Base-by-base conservation (phyloP, 495 filamentous ascomycete genomes). In the Hyaloscypha variabilis region DNA sequence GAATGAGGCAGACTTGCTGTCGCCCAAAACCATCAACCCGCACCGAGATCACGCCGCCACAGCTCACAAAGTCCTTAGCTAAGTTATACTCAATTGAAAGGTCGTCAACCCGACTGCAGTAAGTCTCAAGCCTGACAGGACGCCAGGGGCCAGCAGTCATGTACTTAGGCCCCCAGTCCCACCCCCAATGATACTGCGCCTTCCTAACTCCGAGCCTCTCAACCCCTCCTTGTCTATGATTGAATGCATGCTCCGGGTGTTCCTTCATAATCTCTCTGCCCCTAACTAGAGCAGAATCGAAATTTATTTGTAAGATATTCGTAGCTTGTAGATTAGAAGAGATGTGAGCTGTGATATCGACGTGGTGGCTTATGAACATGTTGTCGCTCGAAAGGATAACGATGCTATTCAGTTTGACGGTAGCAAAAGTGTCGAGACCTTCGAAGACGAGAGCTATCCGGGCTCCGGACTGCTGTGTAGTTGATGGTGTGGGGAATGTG, bases 81-180 rank as follows among this genome's bases (percentile, higher is more conserved):
- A 42, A 6, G 4, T 42, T 14, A 3, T 11, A 11, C 13, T 42
- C 8, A 13, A 14, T 2, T 86, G n/a, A 86, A 0, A 93, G 73
- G 74, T 91, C 88, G 6, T 82, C 74, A 23, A 95, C 78, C 2
- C 87, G 81, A 0, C 84, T 79, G 13, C 80, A 77, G 72, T 90
- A 94, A 25, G 88, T 77, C 66, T 96, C 90, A 10, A 96, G 79
- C 39, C 76, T 79, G 58, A 94, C 85, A 1, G 89, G 86, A 58
- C 88, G 81, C 91, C 91, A 95, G 1, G 91, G 91, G 19, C 92
- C 92, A 56, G 89, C 91, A 14, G 90, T 91, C 65, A 92, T 80
- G 46, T 94, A 74, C 0, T 85, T 77, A 36, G 91, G 92, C 39
- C 92, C 19, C 29, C 29, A 54, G 26, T 54, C 28, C 29, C 46